Percentiles rank a stretch among this genome's conserved stretches.
phyloP scores from a whole-genome alignment of 208 protist genomes.

The Perkinsela sp. region DNA sequence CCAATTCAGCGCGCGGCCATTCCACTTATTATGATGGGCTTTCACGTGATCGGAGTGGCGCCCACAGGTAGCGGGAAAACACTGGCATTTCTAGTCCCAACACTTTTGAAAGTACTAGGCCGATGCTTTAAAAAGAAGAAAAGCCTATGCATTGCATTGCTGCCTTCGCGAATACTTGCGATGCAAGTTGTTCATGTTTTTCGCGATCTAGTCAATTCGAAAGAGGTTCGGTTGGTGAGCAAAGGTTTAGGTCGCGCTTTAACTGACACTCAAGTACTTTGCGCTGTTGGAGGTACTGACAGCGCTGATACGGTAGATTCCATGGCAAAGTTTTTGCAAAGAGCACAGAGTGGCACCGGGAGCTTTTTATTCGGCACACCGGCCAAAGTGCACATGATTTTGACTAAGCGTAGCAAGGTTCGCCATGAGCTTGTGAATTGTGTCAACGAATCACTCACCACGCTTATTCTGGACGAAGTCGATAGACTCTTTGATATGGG shows the following conservation, averaged over 20 bases:
- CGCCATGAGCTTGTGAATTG: background rate
- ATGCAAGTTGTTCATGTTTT: slow-evolving; percentile 11
- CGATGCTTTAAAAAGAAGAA: background rate
- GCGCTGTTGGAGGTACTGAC: slow-evolving; percentile 1
- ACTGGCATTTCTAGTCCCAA: slow-evolving; percentile 63
- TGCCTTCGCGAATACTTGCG: slow-evolving; percentile 14
- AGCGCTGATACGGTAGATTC: slow-evolving; percentile 6
- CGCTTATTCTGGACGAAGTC: slow-evolving; percentile 53
- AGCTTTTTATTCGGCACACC: slow-evolving; percentile 11
- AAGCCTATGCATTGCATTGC: slow-evolving; percentile 7
- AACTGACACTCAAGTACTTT: slow-evolving; percentile 3
- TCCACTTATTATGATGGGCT: slow-evolving; percentile 39
- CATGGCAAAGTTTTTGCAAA: slow-evolving; percentile 15
- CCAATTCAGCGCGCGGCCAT: slow-evolving; percentile 53
- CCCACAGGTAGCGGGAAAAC: slow-evolving; percentile 79
- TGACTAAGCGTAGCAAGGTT: slow-evolving; percentile 14
- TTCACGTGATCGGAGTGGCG: slow-evolving; percentile 60
- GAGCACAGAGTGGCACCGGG: slow-evolving; percentile 51
- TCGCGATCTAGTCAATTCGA: slow-evolving; percentile 7
- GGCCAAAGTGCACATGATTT: slow-evolving; percentile 1
- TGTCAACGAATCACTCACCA: background rate
- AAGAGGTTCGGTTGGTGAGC: too few species aligned
- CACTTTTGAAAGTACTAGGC: slow-evolving; percentile 28
- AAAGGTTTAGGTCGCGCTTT: slow-evolving; percentile 4
- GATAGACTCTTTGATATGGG: slow-evolving; percentile 78